Evolutionary conservation across 345 rosid species (phyloP).

Genomic region (Raphanus raphanistrum): DNA sequence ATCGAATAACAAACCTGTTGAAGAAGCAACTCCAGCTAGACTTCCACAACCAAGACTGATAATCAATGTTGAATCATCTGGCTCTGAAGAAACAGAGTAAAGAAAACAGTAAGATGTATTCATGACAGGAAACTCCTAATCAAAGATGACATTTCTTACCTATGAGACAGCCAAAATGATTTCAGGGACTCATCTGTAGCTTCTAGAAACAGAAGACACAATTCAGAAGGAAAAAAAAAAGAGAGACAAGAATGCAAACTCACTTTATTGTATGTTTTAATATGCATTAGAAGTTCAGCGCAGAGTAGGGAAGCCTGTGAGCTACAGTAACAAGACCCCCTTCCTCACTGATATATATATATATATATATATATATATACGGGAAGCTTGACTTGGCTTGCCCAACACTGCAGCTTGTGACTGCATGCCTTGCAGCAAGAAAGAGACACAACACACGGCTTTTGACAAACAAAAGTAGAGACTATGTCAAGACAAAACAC

Average conservation of each 20-base stretch:
- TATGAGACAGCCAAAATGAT: slow-evolving; percentile 68
- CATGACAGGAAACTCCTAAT: neutral
- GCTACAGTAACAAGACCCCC: slow-evolving; percentile 83
- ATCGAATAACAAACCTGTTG: slow-evolving; percentile 59
- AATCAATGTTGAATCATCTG: slow-evolving; percentile 55
- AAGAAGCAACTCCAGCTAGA: slow-evolving; percentile 90
- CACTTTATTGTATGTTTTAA: slow-evolving; percentile 67
- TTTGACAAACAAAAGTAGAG: slow-evolving; percentile 4
- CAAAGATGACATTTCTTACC: slow-evolving; percentile 42
- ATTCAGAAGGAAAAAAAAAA: neutral
- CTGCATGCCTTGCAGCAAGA: slow-evolving; percentile 99
- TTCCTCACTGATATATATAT: too few species aligned
- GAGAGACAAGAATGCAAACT: slow-evolving; percentile 23
- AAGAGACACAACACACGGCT: slow-evolving; percentile 38
- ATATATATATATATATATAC: slow-evolving; percentile 47
- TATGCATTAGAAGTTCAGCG: slow-evolving; percentile 83
- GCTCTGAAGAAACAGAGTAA: slow-evolving; percentile 47
- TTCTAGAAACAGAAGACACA: neutral
- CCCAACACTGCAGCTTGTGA: slow-evolving; percentile 60
- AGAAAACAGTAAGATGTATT: too few species aligned
- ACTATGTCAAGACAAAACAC: neutral
- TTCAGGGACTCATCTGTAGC: slow-evolving; percentile 50
- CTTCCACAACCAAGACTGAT: slow-evolving; percentile 86
- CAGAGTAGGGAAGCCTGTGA: slow-evolving; percentile 89
- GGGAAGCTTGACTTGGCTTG: slow-evolving; percentile 74